Percentiles rank a stretch among this genome's conserved stretches.
Evolutionary conservation across 345 rosid genomes (phyloP).

Genomic region (Salix udensis): DNA sequence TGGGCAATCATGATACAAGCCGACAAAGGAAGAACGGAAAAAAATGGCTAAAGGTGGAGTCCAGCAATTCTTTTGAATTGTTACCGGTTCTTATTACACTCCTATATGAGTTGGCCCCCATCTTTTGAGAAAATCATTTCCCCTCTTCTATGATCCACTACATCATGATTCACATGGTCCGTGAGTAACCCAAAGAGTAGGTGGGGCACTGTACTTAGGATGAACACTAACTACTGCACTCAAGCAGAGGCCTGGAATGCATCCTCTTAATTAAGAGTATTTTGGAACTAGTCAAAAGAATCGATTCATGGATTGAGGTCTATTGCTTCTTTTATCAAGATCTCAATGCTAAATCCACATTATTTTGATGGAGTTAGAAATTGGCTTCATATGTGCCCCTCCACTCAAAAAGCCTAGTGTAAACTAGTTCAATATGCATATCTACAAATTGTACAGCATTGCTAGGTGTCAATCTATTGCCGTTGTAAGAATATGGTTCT

Average conservation of each 20-base stretch:
- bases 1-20: neutral
- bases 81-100: neutral
- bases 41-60: no score
- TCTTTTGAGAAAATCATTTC: neutral
- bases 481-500: no score
- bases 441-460: no score
- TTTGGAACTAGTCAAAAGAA: neutral
- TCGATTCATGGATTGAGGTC: neutral
- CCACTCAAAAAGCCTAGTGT: no score
- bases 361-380: no score
- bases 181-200: neutral
- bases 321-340: no score
- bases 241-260: neutral
- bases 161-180: neutral
- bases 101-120: neutral
- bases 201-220: no score
- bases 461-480: no score
- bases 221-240: no score
- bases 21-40: neutral
- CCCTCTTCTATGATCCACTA: neutral
- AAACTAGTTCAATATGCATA: no score
- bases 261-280: neutral
- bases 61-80: neutral
- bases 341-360: no score
- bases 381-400: no score